These are phyloP conservation scores for Calonectria fujianensis DNA, from an alignment of 2,329 filamentous ascomycete species.

Conservation along the genomic window DNA sequence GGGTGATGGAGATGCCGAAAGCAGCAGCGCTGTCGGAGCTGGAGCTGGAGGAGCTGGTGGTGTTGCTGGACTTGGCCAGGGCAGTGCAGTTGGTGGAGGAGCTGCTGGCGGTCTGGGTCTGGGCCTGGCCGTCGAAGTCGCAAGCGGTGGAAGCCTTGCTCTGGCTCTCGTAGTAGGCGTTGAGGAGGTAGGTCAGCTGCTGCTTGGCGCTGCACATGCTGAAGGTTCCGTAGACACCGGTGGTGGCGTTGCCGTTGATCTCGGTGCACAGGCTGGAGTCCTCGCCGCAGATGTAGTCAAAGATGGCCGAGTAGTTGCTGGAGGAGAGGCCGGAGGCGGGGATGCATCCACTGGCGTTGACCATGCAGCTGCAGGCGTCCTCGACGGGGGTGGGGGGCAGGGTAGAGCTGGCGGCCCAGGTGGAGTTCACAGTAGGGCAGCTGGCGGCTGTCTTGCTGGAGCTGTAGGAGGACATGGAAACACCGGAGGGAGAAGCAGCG, in stretches of 20 bases:
- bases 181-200: constrained; percentile 84
- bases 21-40: constrained; percentile 60
- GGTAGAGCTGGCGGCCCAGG: constrained; percentile 79
- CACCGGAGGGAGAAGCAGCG: constrained; percentile 78
- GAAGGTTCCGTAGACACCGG: constrained; percentile 84
- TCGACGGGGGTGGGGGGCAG: constrained; percentile 90
- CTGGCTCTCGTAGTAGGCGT: constrained; percentile 81
- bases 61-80: constrained; percentile 65
- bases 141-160: constrained; percentile 76
- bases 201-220: constrained; percentile 83
- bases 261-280: constrained; percentile 76
- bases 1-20: constrained; percentile 60
- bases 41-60: constrained; percentile 52
- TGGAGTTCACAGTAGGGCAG: constrained; percentile 80
- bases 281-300: constrained; percentile 82
- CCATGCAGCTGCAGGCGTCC: constrained; percentile 90
- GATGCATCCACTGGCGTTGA: constrained; percentile 81
- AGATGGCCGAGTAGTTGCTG: constrained; percentile 80
- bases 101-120: constrained; percentile 69
- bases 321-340: constrained; percentile 74
- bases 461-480: constrained; percentile 80
- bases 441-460: constrained; percentile 80
- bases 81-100: constrained; percentile 71
- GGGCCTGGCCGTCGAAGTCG: constrained; percentile 81
- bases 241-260: constrained; percentile 80